Conservation (phyloP, 352 stramenopile species). For the Plasmopara muralis region DNA sequence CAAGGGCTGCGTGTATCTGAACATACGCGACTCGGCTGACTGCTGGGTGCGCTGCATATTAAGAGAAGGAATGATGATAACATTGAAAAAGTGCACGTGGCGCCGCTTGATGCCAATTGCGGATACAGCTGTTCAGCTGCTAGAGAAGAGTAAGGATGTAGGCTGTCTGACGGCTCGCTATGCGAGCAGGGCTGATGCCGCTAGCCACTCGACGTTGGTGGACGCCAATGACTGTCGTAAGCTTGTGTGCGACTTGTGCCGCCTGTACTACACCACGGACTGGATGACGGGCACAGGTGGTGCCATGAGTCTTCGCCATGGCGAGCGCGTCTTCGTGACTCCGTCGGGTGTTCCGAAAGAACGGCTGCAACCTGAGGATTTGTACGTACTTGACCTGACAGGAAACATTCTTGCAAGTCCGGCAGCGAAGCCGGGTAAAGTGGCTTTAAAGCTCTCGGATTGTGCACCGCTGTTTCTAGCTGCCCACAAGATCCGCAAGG, state of each 20-base stretch:
- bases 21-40: conserved; percentile 65
- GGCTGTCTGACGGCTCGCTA: conserved; percentile 31
- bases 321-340: conserved; percentile 93
- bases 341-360: conserved; percentile 96
- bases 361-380: conserved; percentile 90
- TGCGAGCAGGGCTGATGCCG: conserved; percentile 33
- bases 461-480: conserved; percentile 93
- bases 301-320: conserved; percentile 89
- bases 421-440: conserved; percentile 30
- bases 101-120: conserved; percentile 40
- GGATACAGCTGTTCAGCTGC: conserved; percentile 15
- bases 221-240: conserved; percentile 40
- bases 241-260: conserved; percentile 66
- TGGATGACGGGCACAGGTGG: conserved; percentile 95
- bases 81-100: conserved; percentile 20
- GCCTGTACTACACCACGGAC: conserved; percentile 71
- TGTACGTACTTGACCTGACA: conserved; percentile 92
- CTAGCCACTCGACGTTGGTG: conserved; percentile 29
- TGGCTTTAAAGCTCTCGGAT: conserved; percentile 83
- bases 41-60: conserved; percentile 58
- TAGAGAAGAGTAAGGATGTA: conserved; percentile 4
- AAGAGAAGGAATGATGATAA: conserved; percentile 28
- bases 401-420: conserved; percentile 68
- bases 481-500: conserved; percentile 82
- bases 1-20: conserved; percentile 40